A percentile compares a stretch with the other conserved stretches of the same genome.
These are phyloP conservation scores for Trichoderma polysporum DNA, from an alignment of 2,329 filamentous ascomycete genomes.

Conservation along the genomic window DNA sequence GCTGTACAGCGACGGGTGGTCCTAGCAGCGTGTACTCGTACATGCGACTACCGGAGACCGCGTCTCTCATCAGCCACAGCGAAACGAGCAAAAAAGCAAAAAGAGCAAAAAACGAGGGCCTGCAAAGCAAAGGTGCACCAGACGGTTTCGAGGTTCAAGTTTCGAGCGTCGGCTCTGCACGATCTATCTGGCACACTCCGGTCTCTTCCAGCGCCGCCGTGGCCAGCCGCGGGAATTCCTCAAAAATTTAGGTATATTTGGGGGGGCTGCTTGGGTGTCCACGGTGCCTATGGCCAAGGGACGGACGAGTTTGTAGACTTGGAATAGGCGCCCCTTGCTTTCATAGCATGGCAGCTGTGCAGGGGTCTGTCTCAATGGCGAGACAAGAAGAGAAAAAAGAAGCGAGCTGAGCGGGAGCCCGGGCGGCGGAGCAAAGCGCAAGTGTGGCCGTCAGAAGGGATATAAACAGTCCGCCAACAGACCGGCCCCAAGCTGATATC, in stretches of 20 bases:
- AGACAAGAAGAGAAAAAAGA: constrained; percentile 2
- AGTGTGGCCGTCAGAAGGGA: neutral
- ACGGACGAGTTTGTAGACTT: constrained; percentile 8
- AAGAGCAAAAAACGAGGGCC: neutral
- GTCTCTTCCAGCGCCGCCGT: neutral
- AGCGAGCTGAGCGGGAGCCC: constrained; percentile 12
- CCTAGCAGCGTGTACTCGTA: constrained; percentile 6
- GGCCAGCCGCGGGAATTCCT: neutral
- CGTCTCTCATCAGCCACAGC: constrained; percentile 19
- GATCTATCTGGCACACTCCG: constrained; percentile 2
- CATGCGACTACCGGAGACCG: constrained; percentile 7
- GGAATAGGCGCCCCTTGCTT: constrained; percentile 20
- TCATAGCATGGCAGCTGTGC: constrained; percentile 19
- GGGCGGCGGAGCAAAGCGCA: neutral
- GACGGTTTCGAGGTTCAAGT: neutral
- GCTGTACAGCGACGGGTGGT: constrained; percentile 3
- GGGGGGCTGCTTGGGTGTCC: neutral
- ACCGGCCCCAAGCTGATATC: neutral
- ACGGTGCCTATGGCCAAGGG: constrained; percentile 8
- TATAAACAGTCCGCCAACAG: neutral
- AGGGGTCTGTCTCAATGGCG: constrained; percentile 20
- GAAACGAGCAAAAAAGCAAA: constrained; percentile 3
- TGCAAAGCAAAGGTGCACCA: neutral
- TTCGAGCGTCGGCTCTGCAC: neutral
- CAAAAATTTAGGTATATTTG: neutral